phyloP scores from a whole-genome alignment of 1,284 basidiomycete species.

The Phylloboletellus chloephorus region DNA sequence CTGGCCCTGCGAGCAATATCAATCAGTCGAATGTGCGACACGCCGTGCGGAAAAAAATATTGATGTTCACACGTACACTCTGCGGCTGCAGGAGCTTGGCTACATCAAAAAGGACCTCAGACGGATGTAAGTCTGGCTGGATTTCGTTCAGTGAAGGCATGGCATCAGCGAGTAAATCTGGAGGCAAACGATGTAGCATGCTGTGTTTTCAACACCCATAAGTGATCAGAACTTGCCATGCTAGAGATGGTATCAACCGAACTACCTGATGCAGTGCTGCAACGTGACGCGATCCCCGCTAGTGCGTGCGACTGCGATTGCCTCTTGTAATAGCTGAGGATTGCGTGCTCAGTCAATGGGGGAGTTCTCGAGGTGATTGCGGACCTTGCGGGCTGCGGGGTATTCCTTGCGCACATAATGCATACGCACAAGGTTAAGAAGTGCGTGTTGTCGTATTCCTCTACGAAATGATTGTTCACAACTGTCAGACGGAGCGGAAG shows the following conservation, averaged over 20 bases:
- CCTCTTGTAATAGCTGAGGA: conserved; percentile 62
- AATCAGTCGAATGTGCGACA: conserved; percentile 13
- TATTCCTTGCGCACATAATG: conserved; percentile 67
- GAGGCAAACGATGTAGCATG: conserved; percentile 63
- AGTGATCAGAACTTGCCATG: conserved; percentile 10
- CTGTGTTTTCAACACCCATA: conserved; percentile 34
- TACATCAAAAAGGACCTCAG: conserved; percentile 68
- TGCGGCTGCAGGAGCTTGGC: conserved; percentile 31
- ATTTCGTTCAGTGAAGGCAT: conserved; percentile 62
- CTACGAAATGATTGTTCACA: conserved; percentile 35
- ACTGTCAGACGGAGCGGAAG: not conserved
- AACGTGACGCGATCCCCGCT: conserved; percentile 63
- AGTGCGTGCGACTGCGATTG: conserved; percentile 67
- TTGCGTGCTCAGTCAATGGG: conserved; percentile 5
- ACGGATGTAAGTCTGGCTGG: conserved; percentile 69
- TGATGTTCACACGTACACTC: too few species aligned
- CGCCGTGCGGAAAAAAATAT: conserved; percentile 2
- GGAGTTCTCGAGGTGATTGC: not conserved
- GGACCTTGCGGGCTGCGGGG: conserved; percentile 61
- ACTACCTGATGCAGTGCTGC: conserved; percentile 78
- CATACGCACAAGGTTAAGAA: conserved; percentile 71
- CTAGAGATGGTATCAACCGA: conserved; percentile 8
- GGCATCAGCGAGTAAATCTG: conserved; percentile 31
- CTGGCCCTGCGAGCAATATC: conserved; percentile 50
- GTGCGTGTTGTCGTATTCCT: conserved; percentile 69